These are phyloP conservation scores for Aspergillus ibericus DNA, from an alignment of 2,329 filamentous ascomycete genomes.

Conservation along the genomic window DNA sequence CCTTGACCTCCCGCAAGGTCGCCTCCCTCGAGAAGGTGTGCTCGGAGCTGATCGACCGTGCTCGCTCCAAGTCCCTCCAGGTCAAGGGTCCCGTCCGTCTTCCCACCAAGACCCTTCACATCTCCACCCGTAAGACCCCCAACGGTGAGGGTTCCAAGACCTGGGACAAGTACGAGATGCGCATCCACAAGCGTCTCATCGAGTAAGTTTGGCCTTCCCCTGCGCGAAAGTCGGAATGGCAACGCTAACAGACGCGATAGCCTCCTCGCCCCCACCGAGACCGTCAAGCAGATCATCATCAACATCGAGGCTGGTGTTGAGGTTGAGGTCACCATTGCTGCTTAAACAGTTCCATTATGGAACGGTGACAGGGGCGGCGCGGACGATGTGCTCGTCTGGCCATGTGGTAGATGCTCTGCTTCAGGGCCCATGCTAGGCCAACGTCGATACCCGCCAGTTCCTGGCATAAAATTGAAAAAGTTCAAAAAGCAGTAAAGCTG, in stretches of 20 bases:
- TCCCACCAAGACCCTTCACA: slow-evolving; percentile 94
- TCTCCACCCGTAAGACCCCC: slow-evolving; percentile 98
- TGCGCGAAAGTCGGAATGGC: background rate
- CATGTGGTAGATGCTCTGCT: slow-evolving; percentile 18
- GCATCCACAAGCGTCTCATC: slow-evolving; percentile 98
- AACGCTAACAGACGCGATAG: slow-evolving; percentile 42
- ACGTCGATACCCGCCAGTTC: slow-evolving; percentile 33
- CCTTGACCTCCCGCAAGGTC: slow-evolving; percentile 92
- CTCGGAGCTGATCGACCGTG: slow-evolving; percentile 96
- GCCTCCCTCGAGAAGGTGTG: slow-evolving; percentile 96
- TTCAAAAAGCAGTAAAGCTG: slow-evolving; percentile 29
- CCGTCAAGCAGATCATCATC: slow-evolving; percentile 56
- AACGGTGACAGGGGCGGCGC: slow-evolving; percentile 16
- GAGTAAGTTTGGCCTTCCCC: slow-evolving; percentile 59
- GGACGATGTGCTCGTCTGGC: slow-evolving; percentile 18
- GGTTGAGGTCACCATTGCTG: slow-evolving; percentile 55
- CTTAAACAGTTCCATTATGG: slow-evolving; percentile 38
- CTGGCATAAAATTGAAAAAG: slow-evolving; percentile 33
- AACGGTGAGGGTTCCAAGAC: slow-evolving; percentile 99
- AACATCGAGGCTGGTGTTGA: slow-evolving; percentile 56
- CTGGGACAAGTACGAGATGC: slow-evolving; percentile 98
- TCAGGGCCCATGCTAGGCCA: slow-evolving; percentile 14
- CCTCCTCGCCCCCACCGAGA: slow-evolving; percentile 94
- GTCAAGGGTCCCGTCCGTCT: slow-evolving; percentile 98
- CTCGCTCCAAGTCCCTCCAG: slow-evolving; percentile 96